These are phyloP conservation scores for Chlamydomonas sp. DNA, from an alignment of 139 green algal species.

Conservation along the genomic window DNA sequence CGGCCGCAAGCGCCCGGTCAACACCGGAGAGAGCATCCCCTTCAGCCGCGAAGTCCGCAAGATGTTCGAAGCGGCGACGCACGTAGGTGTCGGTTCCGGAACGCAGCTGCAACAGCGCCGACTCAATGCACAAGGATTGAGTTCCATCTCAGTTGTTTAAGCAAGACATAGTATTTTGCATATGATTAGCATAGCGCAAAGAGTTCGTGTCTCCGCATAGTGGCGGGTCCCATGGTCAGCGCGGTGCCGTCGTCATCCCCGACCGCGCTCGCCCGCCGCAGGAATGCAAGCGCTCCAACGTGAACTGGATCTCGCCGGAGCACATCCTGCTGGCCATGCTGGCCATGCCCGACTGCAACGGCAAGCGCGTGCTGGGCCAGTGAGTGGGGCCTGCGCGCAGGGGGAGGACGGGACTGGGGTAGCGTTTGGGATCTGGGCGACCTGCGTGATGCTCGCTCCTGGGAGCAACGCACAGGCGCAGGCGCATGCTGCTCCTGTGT, in stretches of 20 bases:
- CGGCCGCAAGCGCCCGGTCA: constrained; percentile 46
- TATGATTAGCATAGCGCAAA: too few species aligned
- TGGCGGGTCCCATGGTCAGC: too few species aligned
- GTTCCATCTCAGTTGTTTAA: too few species aligned
- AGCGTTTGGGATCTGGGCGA: too few species aligned
- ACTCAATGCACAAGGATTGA: too few species aligned
- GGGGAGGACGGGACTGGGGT: too few species aligned
- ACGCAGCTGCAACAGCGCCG: too few species aligned
- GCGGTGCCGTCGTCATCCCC: too few species aligned
- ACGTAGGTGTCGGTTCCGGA: constrained; percentile 43
- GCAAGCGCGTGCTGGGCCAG: constrained; percentile 58
- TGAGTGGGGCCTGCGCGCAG: constrained; percentile 24
- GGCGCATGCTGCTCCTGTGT: neutral
- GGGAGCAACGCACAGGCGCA: too few species aligned
- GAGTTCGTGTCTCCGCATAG: too few species aligned
- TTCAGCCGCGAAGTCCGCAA: constrained; percentile 83
- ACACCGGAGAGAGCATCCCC: constrained; percentile 62
- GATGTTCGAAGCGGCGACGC: constrained; percentile 86
- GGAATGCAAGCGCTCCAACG: constrained; percentile 78
- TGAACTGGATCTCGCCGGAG: constrained; percentile 93
- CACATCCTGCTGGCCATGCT: constrained; percentile 91
- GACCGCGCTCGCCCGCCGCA: constrained; percentile 37
- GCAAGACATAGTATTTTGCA: too few species aligned
- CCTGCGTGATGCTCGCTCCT: too few species aligned
- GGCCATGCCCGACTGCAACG: constrained; percentile 49